Percentiles rank a stretch among this genome's conserved stretches.
These are phyloP conservation scores for Tilletia walkeri DNA, from an alignment of 1,284 basidiomycete species.

Conservation along the genomic window DNA sequence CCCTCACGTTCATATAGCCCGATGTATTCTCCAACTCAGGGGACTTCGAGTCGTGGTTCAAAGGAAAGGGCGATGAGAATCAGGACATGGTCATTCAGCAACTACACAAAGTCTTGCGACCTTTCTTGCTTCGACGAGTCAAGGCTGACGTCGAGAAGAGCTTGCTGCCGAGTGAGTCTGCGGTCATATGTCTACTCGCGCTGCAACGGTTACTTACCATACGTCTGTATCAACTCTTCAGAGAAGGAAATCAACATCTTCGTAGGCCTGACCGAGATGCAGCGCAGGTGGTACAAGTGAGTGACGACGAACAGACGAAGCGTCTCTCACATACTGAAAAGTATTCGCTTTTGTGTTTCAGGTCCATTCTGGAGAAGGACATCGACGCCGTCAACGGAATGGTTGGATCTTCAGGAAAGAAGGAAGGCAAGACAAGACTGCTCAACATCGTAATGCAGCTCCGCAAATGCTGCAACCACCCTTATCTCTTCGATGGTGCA, in stretches of 20 bases:
- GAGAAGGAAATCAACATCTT: constrained; percentile 99
- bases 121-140: constrained; percentile 89
- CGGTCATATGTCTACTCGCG: not conserved
- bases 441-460: constrained; percentile 99
- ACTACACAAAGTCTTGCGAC: constrained; percentile 91
- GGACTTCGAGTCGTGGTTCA: constrained; percentile 74
- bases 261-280: constrained; percentile 96
- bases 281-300: constrained; percentile 76
- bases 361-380: constrained; percentile 84
- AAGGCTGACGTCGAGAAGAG: constrained; percentile 98
- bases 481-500: constrained; percentile 61
- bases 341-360: not conserved
- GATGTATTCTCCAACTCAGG: constrained; percentile 60
- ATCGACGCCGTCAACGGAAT: constrained; percentile 95
- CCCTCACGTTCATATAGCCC: constrained; percentile 34
- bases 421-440: constrained; percentile 94
- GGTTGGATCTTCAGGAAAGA: constrained; percentile 64
- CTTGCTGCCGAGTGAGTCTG: constrained; percentile 60
- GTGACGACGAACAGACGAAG: not conserved
- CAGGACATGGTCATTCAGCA: constrained; percentile 84
- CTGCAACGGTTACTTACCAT: not conserved
- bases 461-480: constrained; percentile 63
- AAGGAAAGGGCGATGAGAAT: constrained; percentile 61
- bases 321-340: not conserved
- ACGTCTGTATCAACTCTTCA: constrained; percentile 58